phyloP scores from a whole-genome alignment of 2,329 filamentous ascomycete species.

The Talaromyces sp. region DNA sequence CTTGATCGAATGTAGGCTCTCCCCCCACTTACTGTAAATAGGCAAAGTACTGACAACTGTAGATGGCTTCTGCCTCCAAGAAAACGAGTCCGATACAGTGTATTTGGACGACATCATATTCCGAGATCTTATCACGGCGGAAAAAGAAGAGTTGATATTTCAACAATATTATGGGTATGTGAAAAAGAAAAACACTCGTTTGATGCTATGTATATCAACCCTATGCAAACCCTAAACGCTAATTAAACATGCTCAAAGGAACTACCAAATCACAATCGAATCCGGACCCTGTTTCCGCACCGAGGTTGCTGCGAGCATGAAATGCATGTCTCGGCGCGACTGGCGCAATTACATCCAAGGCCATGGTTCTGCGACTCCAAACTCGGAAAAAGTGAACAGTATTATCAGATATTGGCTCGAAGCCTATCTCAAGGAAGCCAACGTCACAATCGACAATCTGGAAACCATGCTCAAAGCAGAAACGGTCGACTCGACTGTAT shows the following conservation, averaged over 20 bases:
- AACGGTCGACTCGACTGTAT: conserved; percentile 14
- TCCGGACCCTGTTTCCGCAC: conserved; percentile 39
- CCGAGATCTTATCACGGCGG: conserved; percentile 23
- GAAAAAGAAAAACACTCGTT: background rate
- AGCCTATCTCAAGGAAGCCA: conserved; percentile 31
- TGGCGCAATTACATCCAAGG: conserved; percentile 38
- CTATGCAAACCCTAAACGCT: background rate
- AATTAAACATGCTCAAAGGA: conserved; percentile 20
- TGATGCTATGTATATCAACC: background rate
- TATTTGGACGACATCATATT: conserved; percentile 41
- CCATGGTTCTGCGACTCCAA: conserved; percentile 24
- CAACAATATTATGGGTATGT: conserved; percentile 37
- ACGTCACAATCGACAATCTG: conserved; percentile 22
- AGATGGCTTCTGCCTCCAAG: conserved; percentile 42
- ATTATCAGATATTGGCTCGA: conserved; percentile 34
- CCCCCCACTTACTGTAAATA: background rate
- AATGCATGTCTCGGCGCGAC: conserved; percentile 33
- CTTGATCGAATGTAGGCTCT: conserved; percentile 36
- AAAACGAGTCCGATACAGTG: conserved; percentile 36
- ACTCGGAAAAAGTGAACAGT: conserved; percentile 25
- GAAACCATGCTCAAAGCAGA: conserved; percentile 12
- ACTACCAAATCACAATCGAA: conserved; percentile 35
- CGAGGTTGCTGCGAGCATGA: conserved; percentile 37
- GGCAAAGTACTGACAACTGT: background rate
- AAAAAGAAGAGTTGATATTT: conserved; percentile 29